Evolutionary conservation across 768 basidiomycete species (phyloP).

Genomic region (Asterophora parasitica): DNA sequence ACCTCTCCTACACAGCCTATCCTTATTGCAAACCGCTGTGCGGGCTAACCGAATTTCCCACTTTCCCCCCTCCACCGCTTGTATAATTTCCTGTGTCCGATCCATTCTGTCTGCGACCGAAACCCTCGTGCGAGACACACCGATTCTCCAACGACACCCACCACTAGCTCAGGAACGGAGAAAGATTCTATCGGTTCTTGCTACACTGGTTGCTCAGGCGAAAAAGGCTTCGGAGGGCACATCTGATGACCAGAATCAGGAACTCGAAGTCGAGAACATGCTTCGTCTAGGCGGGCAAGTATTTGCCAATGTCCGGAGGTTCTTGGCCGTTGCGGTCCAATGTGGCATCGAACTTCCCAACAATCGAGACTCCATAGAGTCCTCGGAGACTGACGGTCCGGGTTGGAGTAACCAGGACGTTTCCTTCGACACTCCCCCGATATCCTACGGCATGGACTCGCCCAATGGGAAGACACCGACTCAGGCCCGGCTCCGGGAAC

Average conservation of each 20-base stretch:
- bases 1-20: conserved; percentile 79
- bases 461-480: conserved; percentile 32
- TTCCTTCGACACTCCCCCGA: conserved; percentile 24
- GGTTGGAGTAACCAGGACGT: conserved; percentile 26
- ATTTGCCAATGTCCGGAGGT: conserved; percentile 73
- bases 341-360: conserved; percentile 69
- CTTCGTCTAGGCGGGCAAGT: conserved; percentile 76
- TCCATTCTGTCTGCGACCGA: conserved; percentile 79
- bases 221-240: conserved; percentile 57
- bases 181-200: conserved; percentile 74
- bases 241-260: conserved; percentile 39
- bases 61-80: conserved; percentile 92
- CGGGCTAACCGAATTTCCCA: conserved; percentile 72
- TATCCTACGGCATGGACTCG: conserved; percentile 22
- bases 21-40: conserved; percentile 82
- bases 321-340: conserved; percentile 71
- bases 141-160: conserved; percentile 60
- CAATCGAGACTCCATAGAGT: conserved; percentile 31
- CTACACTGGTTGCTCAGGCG: conserved; percentile 77
- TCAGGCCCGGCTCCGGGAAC: conserved; percentile 22
- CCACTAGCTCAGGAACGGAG: conserved; percentile 74
- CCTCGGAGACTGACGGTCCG: conserved; percentile 25
- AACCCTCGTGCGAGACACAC: conserved; percentile 79
- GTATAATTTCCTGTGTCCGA: conserved; percentile 91
- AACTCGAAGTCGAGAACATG: conserved; percentile 69